Evolutionary conservation across 495 filamentous ascomycete genomes (phyloP).

Genomic region (Podospora appendiculata): DNA sequence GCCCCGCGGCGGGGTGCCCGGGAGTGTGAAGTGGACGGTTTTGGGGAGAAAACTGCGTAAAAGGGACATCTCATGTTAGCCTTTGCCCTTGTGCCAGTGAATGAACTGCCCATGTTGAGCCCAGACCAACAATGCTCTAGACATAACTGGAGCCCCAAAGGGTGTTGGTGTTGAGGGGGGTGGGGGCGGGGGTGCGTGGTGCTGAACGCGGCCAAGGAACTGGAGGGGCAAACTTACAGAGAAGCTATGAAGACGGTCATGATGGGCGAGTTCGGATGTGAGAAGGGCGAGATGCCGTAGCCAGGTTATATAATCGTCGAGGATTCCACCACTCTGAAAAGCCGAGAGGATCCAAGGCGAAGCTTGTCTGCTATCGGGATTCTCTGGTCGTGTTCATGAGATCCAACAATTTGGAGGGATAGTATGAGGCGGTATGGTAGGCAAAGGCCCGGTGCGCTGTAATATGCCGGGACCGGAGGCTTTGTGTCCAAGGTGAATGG

Average conservation of each 20-base stretch:
- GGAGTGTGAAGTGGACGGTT: slow-evolving; percentile 69
- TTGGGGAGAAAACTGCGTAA: slow-evolving; percentile 73
- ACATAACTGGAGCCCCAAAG: neutral
- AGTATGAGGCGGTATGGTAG: neutral
- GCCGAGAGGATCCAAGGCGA: neutral
- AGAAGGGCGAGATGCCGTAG: neutral
- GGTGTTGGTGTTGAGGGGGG: neutral
- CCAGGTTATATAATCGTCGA: neutral
- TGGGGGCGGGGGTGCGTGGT: slow-evolving; percentile 1
- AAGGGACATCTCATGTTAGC: neutral
- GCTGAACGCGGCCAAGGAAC: too few relatives aligned
- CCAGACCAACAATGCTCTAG: neutral
- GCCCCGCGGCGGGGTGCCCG: slow-evolving; percentile 26
- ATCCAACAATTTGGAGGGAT: neutral
- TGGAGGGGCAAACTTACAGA: slow-evolving; percentile 48
- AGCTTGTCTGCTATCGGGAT: slow-evolving; percentile 4
- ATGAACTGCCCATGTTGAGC: neutral
- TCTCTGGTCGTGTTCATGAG: slow-evolving; percentile 5
- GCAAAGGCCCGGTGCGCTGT: neutral
- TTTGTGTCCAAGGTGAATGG: too few relatives aligned
- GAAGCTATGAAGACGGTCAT: slow-evolving; percentile 82
- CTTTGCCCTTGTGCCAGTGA: neutral
- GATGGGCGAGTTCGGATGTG: slow-evolving; percentile 19
- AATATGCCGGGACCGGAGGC: neutral
- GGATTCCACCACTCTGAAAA: neutral